Conservation (phyloP, 495 filamentous ascomycete genomes). For the Penicillium waksmanii region DNA sequence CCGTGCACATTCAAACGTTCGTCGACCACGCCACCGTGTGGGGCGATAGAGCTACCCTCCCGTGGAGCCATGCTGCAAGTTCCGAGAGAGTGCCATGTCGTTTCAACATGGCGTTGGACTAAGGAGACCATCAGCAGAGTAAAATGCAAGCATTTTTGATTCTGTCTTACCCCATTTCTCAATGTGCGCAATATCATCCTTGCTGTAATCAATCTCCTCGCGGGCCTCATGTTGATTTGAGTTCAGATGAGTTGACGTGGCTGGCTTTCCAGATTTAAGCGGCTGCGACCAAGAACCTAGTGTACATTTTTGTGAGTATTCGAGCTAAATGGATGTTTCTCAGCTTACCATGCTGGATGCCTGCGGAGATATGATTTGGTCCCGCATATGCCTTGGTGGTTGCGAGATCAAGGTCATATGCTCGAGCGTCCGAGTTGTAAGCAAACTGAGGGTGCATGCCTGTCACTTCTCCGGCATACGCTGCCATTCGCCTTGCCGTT, state of each 20-base stretch:
- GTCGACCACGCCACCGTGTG: constrained; percentile 75
- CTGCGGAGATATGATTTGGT: constrained; percentile 71
- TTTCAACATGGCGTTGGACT: constrained; percentile 69
- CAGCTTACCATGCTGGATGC: constrained; percentile 60
- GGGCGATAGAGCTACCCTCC: constrained; percentile 78
- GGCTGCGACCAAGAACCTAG: constrained; percentile 48
- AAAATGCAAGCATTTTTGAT: background rate
- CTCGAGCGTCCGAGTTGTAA: constrained; percentile 67
- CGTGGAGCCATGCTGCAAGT: constrained; percentile 83
- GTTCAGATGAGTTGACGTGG: constrained; percentile 50
- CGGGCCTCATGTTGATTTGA: constrained; percentile 57
- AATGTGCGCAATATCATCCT: constrained; percentile 68
- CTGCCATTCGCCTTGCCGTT: constrained; percentile 75
- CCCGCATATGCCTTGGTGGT: constrained; percentile 77
- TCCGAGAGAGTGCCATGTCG: constrained; percentile 73
- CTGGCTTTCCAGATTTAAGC: constrained; percentile 50
- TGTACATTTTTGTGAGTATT: background rate
- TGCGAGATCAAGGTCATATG: constrained; percentile 72
- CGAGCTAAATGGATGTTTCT: background rate
- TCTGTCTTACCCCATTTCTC: constrained; percentile 71
- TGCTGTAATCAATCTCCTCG: constrained; percentile 66
- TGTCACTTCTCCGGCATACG: constrained; percentile 78
- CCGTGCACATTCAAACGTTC: constrained; percentile 81
- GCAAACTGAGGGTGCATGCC: constrained; percentile 64
- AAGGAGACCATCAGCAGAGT: background rate